Evolutionary conservation across 139 green algal species (phyloP), one percentile per base, ranked within the genome.

Genomic region (Asterochloris sp.): DNA sequence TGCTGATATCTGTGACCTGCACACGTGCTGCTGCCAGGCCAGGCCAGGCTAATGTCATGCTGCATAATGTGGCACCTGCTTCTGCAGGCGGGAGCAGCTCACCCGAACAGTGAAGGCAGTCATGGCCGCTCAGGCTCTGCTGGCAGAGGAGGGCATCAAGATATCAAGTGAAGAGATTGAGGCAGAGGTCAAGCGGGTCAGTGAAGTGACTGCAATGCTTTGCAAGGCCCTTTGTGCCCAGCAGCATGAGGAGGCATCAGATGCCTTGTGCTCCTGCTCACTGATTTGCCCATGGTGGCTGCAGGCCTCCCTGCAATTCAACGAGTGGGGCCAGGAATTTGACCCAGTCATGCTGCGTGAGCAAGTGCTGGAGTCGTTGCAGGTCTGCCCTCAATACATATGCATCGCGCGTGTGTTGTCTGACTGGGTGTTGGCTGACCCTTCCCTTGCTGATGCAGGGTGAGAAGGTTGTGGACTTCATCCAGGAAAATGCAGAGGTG

Each of bases 281-380:
- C 38, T 6, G 38, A 10, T 6, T 54, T 54, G 4, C 38, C 38
- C 38, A 54, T 54, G 38, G 6, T 54, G 38, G 38, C 38, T 54
- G 38, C 38, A 54, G 0, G 85, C 81, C 11, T 27, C 68, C 0
- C 21, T 10, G 1, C 68, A 87, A 11, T 88, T 89, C 62, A n/a
- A 68, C 16, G 27, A 86, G 76, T 16, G 77, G 0, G 27, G 62
- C 10, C 69, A 83, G 84, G 82, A 90, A 11, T 87, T 79, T 73
- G 87, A 92, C 54, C 76, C 67, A 24, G 82, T 84, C 16, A 66
- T 68, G 69, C 81, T 92, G 66, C 73, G 71, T n/a, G 86, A 90
- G 75, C 85, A 92, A 73, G 84, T 79, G 11, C 17, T 73, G n/a
- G 82, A 83, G 67, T 60, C 64, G 1, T 14, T 88, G 66, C 79